A percentile compares a stretch with the other conserved stretches of the same genome.
These are phyloP conservation scores for Lipomyces spencermartinsiae DNA, from an alignment of 805 yeast genomes.

Conservation along the genomic window DNA sequence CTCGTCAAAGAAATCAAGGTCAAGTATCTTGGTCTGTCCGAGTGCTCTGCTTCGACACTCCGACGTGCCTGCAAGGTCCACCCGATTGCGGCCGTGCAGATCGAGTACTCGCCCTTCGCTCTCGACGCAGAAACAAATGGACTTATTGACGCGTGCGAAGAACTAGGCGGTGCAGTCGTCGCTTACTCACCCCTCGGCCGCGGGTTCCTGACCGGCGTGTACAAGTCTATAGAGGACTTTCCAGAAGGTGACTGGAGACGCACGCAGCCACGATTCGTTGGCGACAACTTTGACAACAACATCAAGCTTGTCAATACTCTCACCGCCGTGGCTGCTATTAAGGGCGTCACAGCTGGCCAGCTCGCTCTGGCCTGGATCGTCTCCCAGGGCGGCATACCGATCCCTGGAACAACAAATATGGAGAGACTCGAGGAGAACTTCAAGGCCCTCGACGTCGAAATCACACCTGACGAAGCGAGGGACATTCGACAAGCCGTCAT, in stretches of 20 bases:
- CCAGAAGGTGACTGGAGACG: constrained; percentile 64
- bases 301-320: constrained; percentile 56
- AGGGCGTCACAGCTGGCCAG: constrained; percentile 64
- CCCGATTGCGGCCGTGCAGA: constrained; percentile 73
- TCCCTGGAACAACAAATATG: constrained; percentile 75
- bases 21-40: constrained; percentile 76
- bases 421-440: constrained; percentile 70
- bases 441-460: constrained; percentile 31
- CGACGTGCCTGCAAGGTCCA: constrained; percentile 59
- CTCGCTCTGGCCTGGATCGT: constrained; percentile 71
- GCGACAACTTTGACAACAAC: constrained; percentile 64
- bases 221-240: constrained; percentile 53
- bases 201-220: constrained; percentile 74
- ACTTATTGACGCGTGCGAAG: constrained; percentile 62
- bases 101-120: constrained; percentile 75
- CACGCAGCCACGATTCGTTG: constrained; percentile 62
- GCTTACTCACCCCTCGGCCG: constrained; percentile 86
- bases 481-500: constrained; percentile 31
- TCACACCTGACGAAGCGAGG: constrained; percentile 25
- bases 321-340: constrained; percentile 55
- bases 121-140: constrained; percentile 70
- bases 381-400: constrained; percentile 64
- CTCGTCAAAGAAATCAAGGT: constrained; percentile 67
- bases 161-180: constrained; percentile 66
- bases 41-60: constrained; percentile 68